phyloP scores from a whole-genome alignment of 1,284 basidiomycete genomes.

The Naganishia sp. region DNA sequence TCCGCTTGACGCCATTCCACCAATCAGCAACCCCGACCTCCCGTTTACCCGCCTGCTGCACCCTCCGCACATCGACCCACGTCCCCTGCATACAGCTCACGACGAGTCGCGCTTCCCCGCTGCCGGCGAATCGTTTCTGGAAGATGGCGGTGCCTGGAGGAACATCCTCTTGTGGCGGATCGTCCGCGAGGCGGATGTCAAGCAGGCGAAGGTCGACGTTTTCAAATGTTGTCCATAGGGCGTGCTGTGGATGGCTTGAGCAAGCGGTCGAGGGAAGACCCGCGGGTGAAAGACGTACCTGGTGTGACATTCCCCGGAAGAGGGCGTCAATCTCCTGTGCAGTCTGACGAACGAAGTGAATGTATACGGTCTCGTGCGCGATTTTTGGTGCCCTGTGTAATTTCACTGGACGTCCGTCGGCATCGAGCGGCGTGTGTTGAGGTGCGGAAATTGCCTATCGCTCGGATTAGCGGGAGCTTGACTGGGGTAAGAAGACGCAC shows the following conservation, averaged over 20 bases:
- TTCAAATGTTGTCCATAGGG: slow-evolving; percentile 45
- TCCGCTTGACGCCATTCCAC: slow-evolving; percentile 62
- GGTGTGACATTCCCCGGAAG: slow-evolving; percentile 72
- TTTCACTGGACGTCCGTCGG: slow-evolving; percentile 16
- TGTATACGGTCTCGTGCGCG: slow-evolving; percentile 58
- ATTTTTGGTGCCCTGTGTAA: slow-evolving; percentile 67
- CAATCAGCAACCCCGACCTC: slow-evolving; percentile 59
- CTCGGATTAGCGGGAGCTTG: slow-evolving; percentile 6
- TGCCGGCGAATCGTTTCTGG: background rate
- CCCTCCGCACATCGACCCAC: slow-evolving; percentile 58
- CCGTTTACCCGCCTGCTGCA: slow-evolving; percentile 63
- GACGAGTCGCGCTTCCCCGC: background rate
- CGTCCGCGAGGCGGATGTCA: slow-evolving; percentile 31
- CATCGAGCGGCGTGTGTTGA: slow-evolving; percentile 53
- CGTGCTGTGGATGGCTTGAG: slow-evolving; percentile 36
- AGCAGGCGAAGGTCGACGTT: slow-evolving; percentile 3
- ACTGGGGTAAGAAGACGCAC: slow-evolving; percentile 51
- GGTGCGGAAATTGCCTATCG: slow-evolving; percentile 57
- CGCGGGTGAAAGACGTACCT: slow-evolving; percentile 56
- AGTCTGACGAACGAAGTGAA: slow-evolving; percentile 64
- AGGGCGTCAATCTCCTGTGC: slow-evolving; percentile 62
- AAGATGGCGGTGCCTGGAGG: slow-evolving; percentile 4
- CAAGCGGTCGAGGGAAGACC: background rate
- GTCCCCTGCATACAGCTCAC: slow-evolving; percentile 50
- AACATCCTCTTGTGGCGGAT: background rate